Conservation (phyloP, 2,329 filamentous ascomycete genomes). For the Lomentospora prolificans region DNA sequence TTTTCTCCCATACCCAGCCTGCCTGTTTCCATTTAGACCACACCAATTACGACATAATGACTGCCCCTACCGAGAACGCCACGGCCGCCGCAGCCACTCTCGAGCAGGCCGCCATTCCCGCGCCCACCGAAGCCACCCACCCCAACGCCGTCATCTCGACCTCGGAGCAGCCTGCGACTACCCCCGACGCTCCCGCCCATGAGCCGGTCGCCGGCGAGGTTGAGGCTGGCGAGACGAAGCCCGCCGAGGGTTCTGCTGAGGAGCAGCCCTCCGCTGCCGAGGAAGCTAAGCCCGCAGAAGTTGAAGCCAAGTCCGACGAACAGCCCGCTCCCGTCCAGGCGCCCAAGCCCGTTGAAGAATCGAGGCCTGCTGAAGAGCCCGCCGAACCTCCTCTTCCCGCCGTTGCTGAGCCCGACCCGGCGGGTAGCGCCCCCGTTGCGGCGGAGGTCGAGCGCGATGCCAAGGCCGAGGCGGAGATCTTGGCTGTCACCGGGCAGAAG, state of each 20-base stretch:
- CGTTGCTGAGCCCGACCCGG: neutral
- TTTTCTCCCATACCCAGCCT: too few relatives aligned
- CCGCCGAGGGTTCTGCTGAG: neutral
- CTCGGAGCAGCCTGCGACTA: neutral
- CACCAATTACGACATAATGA: neutral
- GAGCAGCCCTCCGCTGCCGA: constrained; percentile 7
- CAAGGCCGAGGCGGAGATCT: neutral
- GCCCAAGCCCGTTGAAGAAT: neutral
- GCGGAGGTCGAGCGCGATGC: neutral
- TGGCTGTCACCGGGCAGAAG: constrained; percentile 5
- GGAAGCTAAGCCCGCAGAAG: neutral
- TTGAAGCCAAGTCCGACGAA: constrained; percentile 10
- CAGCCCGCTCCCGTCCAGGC: neutral
- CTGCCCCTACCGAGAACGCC: neutral
- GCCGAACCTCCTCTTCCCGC: neutral
- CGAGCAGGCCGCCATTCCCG: neutral
- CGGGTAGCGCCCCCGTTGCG: neutral
- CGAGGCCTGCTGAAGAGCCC: neutral
- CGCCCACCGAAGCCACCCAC: neutral
- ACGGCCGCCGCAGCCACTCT: neutral
- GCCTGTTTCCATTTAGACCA: neutral
- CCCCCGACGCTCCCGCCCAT: neutral
- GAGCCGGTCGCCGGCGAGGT: neutral
- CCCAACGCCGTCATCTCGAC: neutral
- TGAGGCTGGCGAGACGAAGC: neutral